Evolutionary conservation across 208 protist species (phyloP), one percentile per base, ranked within the genome.

Genomic region (Leishmania gerbilli): DNA sequence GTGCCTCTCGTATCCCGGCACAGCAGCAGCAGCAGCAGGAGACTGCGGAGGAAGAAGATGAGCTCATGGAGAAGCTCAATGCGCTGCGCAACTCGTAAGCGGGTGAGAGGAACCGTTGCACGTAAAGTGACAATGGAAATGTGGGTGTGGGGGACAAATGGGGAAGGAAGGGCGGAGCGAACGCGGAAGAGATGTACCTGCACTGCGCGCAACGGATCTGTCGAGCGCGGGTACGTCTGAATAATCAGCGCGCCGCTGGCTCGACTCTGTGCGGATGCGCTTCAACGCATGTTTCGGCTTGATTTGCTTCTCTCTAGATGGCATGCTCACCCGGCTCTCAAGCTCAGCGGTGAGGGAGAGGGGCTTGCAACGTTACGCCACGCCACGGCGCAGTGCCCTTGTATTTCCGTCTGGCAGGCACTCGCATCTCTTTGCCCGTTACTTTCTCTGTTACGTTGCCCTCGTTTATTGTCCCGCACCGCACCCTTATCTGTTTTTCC

Each of bases 61-160:
- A 90, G 64, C 86, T 95, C 53, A 85, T 90, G 82, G 87, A 84
- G 58, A 90, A 87, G 81, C 89, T 93, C 76, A 91, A 92, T 64
- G 91, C 91, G 7, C 86, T 97, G 47, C 85, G 88, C 58, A 81
- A 77, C 60, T 77, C 84, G 68, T 87, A 84, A 72, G 19, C 51
- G 56, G 51, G 47, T 8, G 21, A 15, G 17, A 45, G 45, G 21
- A 53, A 27, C 31, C 19, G 45, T 34, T 19, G 56, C 45, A 9
- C 7, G 45, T 65, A 21, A 56, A 24, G 40, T 56, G 77, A n/a
- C 53, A 56, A 15, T 17, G 72, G 34, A 45, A 74, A 68, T 34
- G 31, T 42, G 5, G 13, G 51, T 47, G 15, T 9, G 21, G 40
- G 42, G 2, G 6, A 56, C 51, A 17, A 74, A 19, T 60, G 65